Conservation (phyloP, 148 eudicot species). For the Chenopodium quinoa region DNA sequence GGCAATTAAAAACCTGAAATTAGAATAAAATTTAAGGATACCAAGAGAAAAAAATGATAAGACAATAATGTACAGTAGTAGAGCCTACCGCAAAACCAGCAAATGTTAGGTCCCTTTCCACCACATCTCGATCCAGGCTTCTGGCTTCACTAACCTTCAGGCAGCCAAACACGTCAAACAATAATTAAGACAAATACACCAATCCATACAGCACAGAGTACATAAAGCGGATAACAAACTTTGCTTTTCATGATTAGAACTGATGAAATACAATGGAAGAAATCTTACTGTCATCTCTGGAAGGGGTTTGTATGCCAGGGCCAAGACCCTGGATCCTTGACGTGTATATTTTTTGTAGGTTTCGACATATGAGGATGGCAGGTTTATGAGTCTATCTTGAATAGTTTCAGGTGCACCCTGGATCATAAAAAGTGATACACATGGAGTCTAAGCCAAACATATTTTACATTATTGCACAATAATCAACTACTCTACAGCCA, state of each 20-base stretch:
- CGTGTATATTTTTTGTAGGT: slow-evolving; percentile 94
- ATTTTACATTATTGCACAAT: background rate
- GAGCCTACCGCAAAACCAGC: slow-evolving; percentile 95
- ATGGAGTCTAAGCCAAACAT: background rate
- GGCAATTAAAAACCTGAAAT: slow-evolving; percentile 87
- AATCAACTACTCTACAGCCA: background rate
- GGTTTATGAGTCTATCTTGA: slow-evolving; percentile 69
- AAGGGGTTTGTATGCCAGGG: slow-evolving; percentile 84
- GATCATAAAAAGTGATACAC: background rate
- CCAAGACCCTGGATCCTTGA: slow-evolving; percentile 97
- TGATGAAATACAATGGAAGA: background rate
- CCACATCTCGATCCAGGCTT: slow-evolving; percentile 82
- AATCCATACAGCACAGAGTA: background rate
- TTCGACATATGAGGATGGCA: slow-evolving; percentile 69
- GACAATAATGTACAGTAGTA: background rate
- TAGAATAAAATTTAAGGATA: background rate
- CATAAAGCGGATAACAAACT: background rate
- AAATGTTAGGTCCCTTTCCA: slow-evolving; percentile 77
- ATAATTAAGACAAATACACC: slow-evolving; percentile 3
- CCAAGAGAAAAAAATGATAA: background rate
- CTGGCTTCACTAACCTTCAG: slow-evolving; percentile 94
- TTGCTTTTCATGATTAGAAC: background rate
- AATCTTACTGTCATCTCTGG: slow-evolving; percentile 89
- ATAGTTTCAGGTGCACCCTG: slow-evolving; percentile 99
- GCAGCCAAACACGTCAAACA: slow-evolving; percentile 23